These are phyloP conservation scores for Adansonia gregorii DNA, from an alignment of 441 rosid genomes.

Conservation along the genomic window DNA sequence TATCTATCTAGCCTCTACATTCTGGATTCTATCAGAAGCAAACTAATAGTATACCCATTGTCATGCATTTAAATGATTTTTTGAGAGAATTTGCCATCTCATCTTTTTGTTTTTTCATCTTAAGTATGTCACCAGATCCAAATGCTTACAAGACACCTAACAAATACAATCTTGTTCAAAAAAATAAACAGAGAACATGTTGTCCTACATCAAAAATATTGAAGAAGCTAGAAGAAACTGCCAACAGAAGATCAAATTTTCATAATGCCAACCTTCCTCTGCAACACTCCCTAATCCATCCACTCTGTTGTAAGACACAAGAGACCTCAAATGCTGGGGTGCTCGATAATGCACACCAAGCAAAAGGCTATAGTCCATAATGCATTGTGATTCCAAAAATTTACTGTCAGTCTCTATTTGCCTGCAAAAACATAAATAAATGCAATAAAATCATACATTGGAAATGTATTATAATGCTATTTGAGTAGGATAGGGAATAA, in stretches of 20 bases:
- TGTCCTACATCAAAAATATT: background rate
- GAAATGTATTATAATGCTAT: background rate
- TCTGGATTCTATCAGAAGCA: constrained; percentile 8
- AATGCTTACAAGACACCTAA: background rate
- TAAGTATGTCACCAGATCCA: background rate
- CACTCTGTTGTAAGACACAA: constrained; percentile 43
- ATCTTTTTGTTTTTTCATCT: too few species aligned
- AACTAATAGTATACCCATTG: background rate
- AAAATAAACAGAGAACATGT: background rate
- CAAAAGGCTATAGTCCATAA: constrained; percentile 99
- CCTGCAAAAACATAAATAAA: constrained; percentile 44
- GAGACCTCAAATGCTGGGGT: constrained; percentile 78
- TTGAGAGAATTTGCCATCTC: background rate
- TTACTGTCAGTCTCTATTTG: constrained; percentile 90
- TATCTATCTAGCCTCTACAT: background rate
- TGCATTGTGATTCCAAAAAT: constrained; percentile 81
- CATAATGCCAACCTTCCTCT: constrained; percentile 70
- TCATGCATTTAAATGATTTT: constrained; percentile 4
- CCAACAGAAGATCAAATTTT: constrained; percentile 9
- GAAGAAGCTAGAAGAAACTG: background rate
- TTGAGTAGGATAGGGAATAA: constrained; percentile 13
- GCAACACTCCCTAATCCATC: constrained; percentile 85
- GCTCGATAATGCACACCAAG: constrained; percentile 99
- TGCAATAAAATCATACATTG: constrained; percentile 6
- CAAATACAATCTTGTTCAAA: constrained; percentile 6